phyloP scores from a whole-genome alignment of 805 yeast species.

The Yamadazyma takamatsuzukensis region DNA sequence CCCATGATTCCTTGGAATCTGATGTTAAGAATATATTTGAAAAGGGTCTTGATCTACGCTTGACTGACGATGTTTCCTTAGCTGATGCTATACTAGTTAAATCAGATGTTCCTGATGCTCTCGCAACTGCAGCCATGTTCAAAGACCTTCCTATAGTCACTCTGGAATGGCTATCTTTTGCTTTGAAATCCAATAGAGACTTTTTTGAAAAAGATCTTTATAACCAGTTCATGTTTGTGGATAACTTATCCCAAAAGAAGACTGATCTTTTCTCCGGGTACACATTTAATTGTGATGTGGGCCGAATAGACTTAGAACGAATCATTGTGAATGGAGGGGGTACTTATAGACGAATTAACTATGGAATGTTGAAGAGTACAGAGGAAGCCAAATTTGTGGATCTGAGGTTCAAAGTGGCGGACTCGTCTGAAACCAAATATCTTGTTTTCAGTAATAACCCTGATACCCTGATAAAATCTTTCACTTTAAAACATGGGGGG shows the following conservation, averaged over 20 bases:
- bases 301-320: too few species aligned
- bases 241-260: background rate
- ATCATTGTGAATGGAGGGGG: too few species aligned
- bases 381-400: too few species aligned
- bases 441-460: too few species aligned
- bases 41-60: constrained; percentile 4
- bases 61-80: constrained; percentile 1
- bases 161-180: constrained; percentile 5
- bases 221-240: constrained; percentile 3
- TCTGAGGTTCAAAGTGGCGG: too few species aligned
- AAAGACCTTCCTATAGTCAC: constrained; percentile 4
- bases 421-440: too few species aligned
- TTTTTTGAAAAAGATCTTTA: constrained; percentile 4
- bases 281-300: too few species aligned
- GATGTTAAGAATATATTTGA: constrained; percentile 2
- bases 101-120: background rate
- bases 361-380: too few species aligned
- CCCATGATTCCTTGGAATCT: constrained; percentile 2
- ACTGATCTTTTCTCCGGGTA: constrained; percentile 1
- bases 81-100: constrained; percentile 2
- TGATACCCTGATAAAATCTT: too few species aligned
- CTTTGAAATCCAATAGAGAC: background rate
- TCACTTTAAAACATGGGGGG: too few species aligned
- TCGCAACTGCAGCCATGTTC: constrained; percentile 6
- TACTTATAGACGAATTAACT: too few species aligned